Evolutionary conservation across 2,329 filamentous ascomycete genomes (phyloP).

Genomic region (Colletotrichum tamarilloi): DNA sequence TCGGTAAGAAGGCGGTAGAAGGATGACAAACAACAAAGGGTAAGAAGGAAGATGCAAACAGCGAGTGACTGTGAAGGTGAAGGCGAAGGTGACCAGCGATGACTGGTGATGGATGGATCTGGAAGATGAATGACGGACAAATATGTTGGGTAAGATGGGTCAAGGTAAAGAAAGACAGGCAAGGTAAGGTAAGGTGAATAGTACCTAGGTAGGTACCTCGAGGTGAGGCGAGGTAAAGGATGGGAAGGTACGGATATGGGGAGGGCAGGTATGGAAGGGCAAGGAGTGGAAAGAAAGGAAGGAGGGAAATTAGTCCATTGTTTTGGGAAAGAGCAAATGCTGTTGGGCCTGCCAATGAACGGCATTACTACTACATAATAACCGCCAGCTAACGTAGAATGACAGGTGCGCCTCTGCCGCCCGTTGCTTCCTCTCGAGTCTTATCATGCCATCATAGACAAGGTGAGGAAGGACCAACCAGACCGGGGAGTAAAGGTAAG

Average conservation of each 20-base stretch:
- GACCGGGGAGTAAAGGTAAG: not conserved
- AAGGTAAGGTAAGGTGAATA: no score
- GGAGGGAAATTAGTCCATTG: conserved; percentile 10
- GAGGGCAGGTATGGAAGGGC: not conserved
- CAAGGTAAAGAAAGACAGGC: no score
- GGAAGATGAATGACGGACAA: not conserved
- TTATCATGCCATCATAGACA: not conserved
- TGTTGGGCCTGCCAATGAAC: not conserved
- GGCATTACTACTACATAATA: not conserved
- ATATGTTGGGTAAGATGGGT: not conserved
- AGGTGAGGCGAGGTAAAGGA: no score
- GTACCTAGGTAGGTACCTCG: no score
- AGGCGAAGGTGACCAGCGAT: no score
- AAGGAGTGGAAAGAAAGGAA: not conserved
- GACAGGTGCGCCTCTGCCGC: not conserved
- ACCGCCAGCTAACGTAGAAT: not conserved
- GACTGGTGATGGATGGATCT: not conserved
- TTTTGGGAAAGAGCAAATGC: conserved; percentile 7
- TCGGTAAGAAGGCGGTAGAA: not conserved
- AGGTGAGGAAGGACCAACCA: not conserved
- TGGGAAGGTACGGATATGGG: no score
- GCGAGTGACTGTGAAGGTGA: not conserved
- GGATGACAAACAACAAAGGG: not conserved
- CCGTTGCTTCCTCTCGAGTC: not conserved
- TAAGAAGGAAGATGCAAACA: not conserved